Percentiles rank a stretch among this genome's conserved stretches.
Evolutionary conservation across 805 yeast species (phyloP).

Genomic region (Spathaspora gorwiae): DNA sequence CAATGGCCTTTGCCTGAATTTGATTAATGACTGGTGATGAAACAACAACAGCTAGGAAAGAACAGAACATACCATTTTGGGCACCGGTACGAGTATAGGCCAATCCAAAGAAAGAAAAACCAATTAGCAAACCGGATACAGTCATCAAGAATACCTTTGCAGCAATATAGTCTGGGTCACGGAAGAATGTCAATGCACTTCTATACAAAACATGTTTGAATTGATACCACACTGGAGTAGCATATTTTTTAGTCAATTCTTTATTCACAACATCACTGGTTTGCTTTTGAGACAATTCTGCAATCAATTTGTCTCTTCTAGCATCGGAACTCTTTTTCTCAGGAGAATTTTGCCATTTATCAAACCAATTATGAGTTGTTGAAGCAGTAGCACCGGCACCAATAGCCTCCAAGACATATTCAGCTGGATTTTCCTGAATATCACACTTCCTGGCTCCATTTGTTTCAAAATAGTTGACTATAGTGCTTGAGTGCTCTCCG

Average conservation of each 20-base stretch:
- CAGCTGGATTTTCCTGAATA: conserved; percentile 34
- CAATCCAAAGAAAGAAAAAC: conserved; percentile 17
- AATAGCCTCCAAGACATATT: conserved; percentile 42
- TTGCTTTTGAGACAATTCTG: conserved; percentile 1
- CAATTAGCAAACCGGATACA: conserved; percentile 40
- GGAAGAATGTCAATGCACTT: conserved; percentile 25
- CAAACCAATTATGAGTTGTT: conserved; percentile 57
- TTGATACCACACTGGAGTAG: conserved; percentile 16
- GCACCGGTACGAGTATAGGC: conserved; percentile 43
- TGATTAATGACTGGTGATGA: conserved; percentile 60
- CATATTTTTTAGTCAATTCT: conserved; percentile 11
- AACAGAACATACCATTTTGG: conserved; percentile 56
- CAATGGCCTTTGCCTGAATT: conserved; percentile 54
- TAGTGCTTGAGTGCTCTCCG: conserved; percentile 19
- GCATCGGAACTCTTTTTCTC: conserved; percentile 11
- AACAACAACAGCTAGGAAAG: conserved; percentile 54
- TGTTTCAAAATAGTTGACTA: conserved; percentile 20
- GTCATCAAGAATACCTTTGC: conserved; percentile 45
- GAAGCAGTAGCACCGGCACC: conserved; percentile 79
- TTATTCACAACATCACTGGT: background rate
- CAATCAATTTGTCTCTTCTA: conserved; percentile 10
- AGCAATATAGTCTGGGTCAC: conserved; percentile 38
- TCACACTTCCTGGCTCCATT: conserved; percentile 52
- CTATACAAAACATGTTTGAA: conserved; percentile 14
- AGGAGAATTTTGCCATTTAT: conserved; percentile 47